These are phyloP conservation scores for Kodamaea sp. DNA, from an alignment of 1,139 yeast species.

Conservation along the genomic window DNA sequence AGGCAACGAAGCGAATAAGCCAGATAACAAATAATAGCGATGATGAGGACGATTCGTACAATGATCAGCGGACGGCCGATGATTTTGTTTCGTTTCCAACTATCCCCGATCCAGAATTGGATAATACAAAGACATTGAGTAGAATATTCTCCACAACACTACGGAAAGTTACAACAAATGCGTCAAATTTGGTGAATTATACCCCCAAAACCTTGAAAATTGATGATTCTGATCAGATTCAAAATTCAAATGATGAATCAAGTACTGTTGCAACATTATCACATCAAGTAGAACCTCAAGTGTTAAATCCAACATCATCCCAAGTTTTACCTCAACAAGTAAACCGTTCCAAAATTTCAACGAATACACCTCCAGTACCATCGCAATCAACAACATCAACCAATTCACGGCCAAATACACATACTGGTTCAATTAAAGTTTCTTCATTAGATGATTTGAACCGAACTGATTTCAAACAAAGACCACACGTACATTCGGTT, in stretches of 20 bases:
- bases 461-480: no score
- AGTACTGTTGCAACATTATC: no score
- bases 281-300: no score
- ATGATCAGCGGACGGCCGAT: constrained; percentile 9
- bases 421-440: no score
- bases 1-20: background rate
- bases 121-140: constrained; percentile 28
- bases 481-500: no score
- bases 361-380: no score
- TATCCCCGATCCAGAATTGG: constrained; percentile 43
- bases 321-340: no score
- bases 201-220: constrained; percentile 7
- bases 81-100: constrained; percentile 46
- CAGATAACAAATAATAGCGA: constrained; percentile 14
- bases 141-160: constrained; percentile 38
- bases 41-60: constrained; percentile 13
- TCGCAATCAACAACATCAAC: no score
- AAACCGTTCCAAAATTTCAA: no score
- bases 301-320: no score
- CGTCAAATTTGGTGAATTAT: constrained; percentile 38
- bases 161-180: constrained; percentile 45
- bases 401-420: no score
- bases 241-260: background rate
- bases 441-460: no score
- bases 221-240: background rate